A percentile compares a stretch with the other conserved stretches of the same genome.
phyloP scores from a whole-genome alignment of 2,329 filamentous ascomycete genomes.

The Monosporascus sp. region DNA sequence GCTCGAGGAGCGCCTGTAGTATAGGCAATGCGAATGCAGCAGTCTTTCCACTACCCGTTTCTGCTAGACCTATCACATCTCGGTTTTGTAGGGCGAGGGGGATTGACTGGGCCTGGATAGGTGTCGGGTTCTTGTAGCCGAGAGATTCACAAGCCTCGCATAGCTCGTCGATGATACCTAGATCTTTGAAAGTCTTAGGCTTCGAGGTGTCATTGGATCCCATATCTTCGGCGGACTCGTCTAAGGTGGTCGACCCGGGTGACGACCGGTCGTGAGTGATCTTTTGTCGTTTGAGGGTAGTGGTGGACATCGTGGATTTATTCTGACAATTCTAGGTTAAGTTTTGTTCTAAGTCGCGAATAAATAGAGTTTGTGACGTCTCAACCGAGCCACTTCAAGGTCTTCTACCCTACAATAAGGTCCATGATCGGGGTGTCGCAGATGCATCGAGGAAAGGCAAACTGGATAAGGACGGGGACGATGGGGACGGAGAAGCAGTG shows the following conservation, averaged over 20 bases:
- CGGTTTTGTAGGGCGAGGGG: constrained; percentile 73
- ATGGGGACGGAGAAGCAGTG: background rate
- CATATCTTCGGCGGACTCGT: constrained; percentile 18
- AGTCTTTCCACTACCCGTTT: constrained; percentile 95
- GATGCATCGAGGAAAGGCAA: too few species aligned
- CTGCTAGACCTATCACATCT: constrained; percentile 89
- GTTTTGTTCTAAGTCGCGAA: too few species aligned
- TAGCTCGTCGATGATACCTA: constrained; percentile 78
- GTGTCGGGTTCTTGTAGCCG: constrained; percentile 80
- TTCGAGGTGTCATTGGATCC: background rate
- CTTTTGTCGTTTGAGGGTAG: constrained; percentile 38
- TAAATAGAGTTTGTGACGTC: too few species aligned
- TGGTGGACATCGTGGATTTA: constrained; percentile 28
- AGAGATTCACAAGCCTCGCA: constrained; percentile 83
- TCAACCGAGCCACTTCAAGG: too few species aligned
- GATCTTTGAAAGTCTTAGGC: constrained; percentile 62
- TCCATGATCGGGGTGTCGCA: too few species aligned
- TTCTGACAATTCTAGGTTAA: background rate
- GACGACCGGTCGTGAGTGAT: constrained; percentile 19
- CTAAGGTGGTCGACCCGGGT: constrained; percentile 17
- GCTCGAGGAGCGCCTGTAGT: constrained; percentile 82
- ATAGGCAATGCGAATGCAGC: constrained; percentile 93
- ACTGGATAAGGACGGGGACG: background rate
- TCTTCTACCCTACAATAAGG: too few species aligned
- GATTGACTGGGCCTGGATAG: constrained; percentile 83